Percentiles rank a stretch among this genome's conserved stretches.
Evolutionary conservation across 257 asterid genomes (phyloP).

Genomic region (Pogostemon cablin): DNA sequence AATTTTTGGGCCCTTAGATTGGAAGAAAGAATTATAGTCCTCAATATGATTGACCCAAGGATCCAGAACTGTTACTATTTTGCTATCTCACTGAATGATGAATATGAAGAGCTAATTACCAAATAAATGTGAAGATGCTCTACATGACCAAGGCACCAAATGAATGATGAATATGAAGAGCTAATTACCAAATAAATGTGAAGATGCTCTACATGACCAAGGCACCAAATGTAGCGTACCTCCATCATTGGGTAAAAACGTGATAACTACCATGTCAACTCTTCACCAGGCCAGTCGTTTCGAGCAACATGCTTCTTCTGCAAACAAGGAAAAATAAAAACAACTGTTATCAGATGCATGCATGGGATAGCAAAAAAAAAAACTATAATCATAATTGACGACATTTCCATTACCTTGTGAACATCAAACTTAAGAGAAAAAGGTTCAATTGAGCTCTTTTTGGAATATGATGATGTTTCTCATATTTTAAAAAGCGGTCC

Average conservation of each 20-base stretch:
- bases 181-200: conserved; percentile 14
- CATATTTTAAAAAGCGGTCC: conserved; percentile 92
- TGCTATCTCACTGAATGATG: conserved; percentile 13
- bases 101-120: conserved; percentile 11
- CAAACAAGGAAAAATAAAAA: conserved; percentile 27
- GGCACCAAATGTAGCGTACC: conserved; percentile 45
- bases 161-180: conserved; percentile 8
- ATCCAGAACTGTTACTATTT: conserved; percentile 4
- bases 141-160: background rate
- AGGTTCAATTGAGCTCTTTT: conserved; percentile 69
- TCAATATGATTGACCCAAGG: background rate
- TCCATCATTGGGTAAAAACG: conserved; percentile 96
- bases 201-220: conserved; percentile 25
- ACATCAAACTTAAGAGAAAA: conserved; percentile 90
- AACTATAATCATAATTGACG: conserved; percentile 21
- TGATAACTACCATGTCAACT: conserved; percentile 77
- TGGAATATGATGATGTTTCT: conserved; percentile 70
- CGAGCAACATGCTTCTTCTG: conserved; percentile 90
- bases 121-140: conserved; percentile 24
- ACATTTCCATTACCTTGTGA: conserved; percentile 66
- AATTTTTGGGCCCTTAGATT: background rate
- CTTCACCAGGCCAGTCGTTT: conserved; percentile 87
- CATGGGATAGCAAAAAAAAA: conserved; percentile 17
- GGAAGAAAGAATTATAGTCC: background rate
- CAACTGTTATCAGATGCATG: conserved; percentile 20